Base-by-base conservation (phyloP, 305 asterid genomes). In the Ilex paraguariensis region DNA sequence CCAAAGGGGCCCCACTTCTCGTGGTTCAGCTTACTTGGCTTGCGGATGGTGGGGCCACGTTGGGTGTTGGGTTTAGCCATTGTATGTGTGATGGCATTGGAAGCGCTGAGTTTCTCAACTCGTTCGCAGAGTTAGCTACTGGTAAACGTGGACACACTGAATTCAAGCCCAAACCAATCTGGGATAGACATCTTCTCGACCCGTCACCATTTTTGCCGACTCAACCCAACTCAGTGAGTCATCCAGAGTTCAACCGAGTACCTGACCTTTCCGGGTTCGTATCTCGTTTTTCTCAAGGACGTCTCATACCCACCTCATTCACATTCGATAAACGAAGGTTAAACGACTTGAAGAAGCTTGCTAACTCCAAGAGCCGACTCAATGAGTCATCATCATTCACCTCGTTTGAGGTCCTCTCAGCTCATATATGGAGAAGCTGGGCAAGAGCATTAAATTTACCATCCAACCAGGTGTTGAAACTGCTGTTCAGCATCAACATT, bases 11-110 rank as follows among this genome's bases (percentile, higher is more conserved):
- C 39, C 87, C 95, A 10, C 87, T 87, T 0, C 60, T 85, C 10
- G 93, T 85, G 1, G 73, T 83, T 13, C 95, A 87, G 88, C 81
- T 87, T 67, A 87, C 95, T 30, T 85, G 95, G 91, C 82, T 83
- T 0, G 62, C 80, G 0, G 95, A 83, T 15, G 85, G 84, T 1
- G 84, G 78, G n/a, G 93, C 84, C 67, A 65, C 85, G 53, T 64
- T 87, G 60, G 88, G 82, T 0, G 76, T 75, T 0, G 90, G 88
- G 4, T 79, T 83, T 13, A 87, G 70, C 69, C 95, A 87, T 71
- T 83, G 93, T 60, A 14, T 87, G 2, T 65, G 74, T 28, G 95
- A 87, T 57, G 95, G 95, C 39, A 57, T 73, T 31, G 95, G 95
- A 12, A 70, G 88, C 5, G 83, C 74, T 33, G 74, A 79, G 64